Evolutionary conservation across 2,329 filamentous ascomycete species (phyloP), one percentile per base, ranked within the genome.

Genomic region (Arachnopeziza araneosa): DNA sequence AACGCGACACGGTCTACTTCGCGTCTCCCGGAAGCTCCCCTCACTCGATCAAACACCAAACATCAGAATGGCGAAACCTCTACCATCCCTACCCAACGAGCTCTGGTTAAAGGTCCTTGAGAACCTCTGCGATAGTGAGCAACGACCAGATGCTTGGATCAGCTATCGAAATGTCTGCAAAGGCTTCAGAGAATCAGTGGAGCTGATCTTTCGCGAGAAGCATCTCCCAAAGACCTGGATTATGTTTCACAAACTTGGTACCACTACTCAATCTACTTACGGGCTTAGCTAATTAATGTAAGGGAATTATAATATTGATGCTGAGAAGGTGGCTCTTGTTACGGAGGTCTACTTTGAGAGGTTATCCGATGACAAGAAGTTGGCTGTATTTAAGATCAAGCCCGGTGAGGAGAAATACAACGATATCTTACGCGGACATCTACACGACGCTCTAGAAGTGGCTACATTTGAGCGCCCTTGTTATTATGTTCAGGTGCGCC

Each of bases 201-300:
- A 67, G 49, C 52, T 57, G 2, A 58, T 67, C 2, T 63, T 66
- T 23, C 57, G 55, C 7, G 60, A 62, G 9, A 61, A 48, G 24
- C 61, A 64, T 57, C 55, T 67, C 1, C 59, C 54, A 0, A 64
- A 58, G 50, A 63, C 61, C 1, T 57, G 30, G n/a, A 57, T 67
- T 23, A 3, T 14, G 36, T 44, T 44, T 44, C 6, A 44, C 17
- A 44, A 14, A 44, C 36, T 7, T 44, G 12, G 36, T 44, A 44
- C 36, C 36, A 44, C 26, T 30, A 30, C 26, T 30, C 26, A 5
- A 30, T 7, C 17, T 44, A 44, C 17, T 19, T 44, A 12, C 6
- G 12, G 12, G 12, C 12, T 7, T 44, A 14, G 17, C 10, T 44
- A 4, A 44, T 4, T 44, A 12, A 44, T 44, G 5, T 44, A 44